These are phyloP conservation scores for Chalciporus pseudorubinellus DNA, from an alignment of 768 basidiomycete species.

Conservation along the genomic window DNA sequence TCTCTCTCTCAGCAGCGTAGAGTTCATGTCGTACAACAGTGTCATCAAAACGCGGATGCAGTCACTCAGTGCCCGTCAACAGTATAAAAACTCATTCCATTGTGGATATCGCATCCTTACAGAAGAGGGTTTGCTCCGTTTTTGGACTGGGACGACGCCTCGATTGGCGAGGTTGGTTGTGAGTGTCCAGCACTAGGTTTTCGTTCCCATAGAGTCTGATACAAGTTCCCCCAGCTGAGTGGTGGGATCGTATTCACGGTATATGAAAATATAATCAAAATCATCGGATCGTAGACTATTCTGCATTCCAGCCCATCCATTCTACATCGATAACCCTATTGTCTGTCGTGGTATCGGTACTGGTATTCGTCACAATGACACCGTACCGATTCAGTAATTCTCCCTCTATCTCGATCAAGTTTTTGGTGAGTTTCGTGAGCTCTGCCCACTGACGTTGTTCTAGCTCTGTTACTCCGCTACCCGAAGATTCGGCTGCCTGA, in stretches of 20 bases:
- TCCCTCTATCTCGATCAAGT: conserved; percentile 11
- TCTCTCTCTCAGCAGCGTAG: background rate
- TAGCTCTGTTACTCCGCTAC: conserved; percentile 10
- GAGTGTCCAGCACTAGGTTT: conserved; percentile 28
- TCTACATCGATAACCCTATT: too few relatives aligned
- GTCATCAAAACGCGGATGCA: conserved; percentile 99
- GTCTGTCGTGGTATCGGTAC: background rate
- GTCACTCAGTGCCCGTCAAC: conserved; percentile 72
- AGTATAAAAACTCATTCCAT: conserved; percentile 93
- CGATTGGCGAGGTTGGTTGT: conserved; percentile 82
- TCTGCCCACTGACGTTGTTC: conserved; percentile 20
- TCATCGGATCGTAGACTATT: conserved; percentile 33
- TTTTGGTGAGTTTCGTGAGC: conserved; percentile 16
- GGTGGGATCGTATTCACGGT: conserved; percentile 93
- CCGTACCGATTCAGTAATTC: background rate
- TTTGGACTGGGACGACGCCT: conserved; percentile 98
- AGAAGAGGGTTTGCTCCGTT: conserved; percentile 87
- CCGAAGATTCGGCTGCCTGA: conserved; percentile 10
- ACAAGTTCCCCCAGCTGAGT: conserved; percentile 56
- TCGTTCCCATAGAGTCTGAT: background rate
- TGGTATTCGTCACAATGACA: background rate
- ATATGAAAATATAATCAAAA: conserved; percentile 76
- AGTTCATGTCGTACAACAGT: conserved; percentile 38
- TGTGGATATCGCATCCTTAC: conserved; percentile 93
- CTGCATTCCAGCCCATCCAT: background rate